Evolutionary conservation across 169 alveolate genomes (phyloP), one percentile per base, ranked within the genome.

Genomic region (Babesia divergens): DNA sequence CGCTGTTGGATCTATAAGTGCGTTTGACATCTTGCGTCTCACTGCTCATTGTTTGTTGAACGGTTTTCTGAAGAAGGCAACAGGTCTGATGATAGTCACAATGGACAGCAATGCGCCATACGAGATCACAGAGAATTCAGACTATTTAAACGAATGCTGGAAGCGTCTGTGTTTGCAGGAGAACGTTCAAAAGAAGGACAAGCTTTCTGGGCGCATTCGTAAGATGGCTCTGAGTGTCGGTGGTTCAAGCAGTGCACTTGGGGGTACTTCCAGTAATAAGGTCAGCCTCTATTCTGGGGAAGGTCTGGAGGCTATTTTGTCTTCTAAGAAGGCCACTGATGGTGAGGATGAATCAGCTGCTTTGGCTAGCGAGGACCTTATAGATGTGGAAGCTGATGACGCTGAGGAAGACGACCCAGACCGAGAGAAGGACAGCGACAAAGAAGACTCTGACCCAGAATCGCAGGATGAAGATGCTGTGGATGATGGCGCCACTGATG

Each of bases 341-440:
- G 58, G 59, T 28, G 68, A 79, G 42, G 76, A 72, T 6, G 42
- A 69, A 34, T 42, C 42, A 50, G 13, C 38, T 22, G 55, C 50
- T 28, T 28, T 68, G 60, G 67, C 77, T 60, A 35, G 55, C 35
- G 91, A 90, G 47, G 83, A 65, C 0, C 87, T 65, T 37, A 56
- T 59, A 8, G 91, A 65, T 28, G 77, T 70, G 55, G 89, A 75
- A 28, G 85, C 55, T 37, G 89, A 76, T 34, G 84, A 51, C 22
- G 91, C 71, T 37, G 84, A 50, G 22, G 72, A 60, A 18, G 90
- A 70, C 58, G 89, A 84, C 64, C 76, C 51, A 35, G 72, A 76
- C 40, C 82, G 67, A n/a, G 84, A 84, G n/a, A 86, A 66, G 47
- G 90, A 82, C 54, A 91, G 82, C 38, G 88, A 70, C 38, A 68